Conservation (phyloP, 2,329 filamentous ascomycete species). For the Arthroderma sp. region DNA sequence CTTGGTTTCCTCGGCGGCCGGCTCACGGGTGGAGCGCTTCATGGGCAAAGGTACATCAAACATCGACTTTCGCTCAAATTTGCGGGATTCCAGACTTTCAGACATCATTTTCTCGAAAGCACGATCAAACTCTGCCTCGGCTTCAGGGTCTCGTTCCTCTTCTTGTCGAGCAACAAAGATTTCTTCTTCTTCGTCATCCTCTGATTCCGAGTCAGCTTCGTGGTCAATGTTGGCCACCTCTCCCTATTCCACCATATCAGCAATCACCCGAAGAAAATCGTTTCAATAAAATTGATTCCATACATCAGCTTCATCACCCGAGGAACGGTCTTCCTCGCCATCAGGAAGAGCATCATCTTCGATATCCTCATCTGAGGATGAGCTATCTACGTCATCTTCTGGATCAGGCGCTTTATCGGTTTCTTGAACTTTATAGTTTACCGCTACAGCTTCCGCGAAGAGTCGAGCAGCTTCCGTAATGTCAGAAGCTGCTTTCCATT, state of each 20-base stretch:
- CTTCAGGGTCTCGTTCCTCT: constrained; percentile 81
- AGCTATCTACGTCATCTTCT: constrained; percentile 58
- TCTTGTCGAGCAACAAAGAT: constrained; percentile 87
- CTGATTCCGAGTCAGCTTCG: constrained; percentile 38
- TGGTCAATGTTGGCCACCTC: constrained; percentile 34
- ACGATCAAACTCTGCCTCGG: constrained; percentile 92
- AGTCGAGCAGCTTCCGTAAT: constrained; percentile 69
- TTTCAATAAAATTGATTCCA: constrained; percentile 3
- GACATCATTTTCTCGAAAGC: constrained; percentile 98
- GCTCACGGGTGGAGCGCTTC: constrained; percentile 53
- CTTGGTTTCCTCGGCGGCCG: constrained; percentile 25
- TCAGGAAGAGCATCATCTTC: constrained; percentile 47
- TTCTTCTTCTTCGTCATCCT: constrained; percentile 68
- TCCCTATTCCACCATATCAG: constrained; percentile 8
- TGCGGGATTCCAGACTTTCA: constrained; percentile 87
- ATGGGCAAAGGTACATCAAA: constrained; percentile 98
- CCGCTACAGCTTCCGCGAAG: constrained; percentile 76
- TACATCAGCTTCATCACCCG: constrained; percentile 37
- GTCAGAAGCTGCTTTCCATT: constrained; percentile 78
- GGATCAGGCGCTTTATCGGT: constrained; percentile 55
- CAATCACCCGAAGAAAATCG: background rate
- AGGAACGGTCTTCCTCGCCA: constrained; percentile 41
- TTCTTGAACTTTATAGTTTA: constrained; percentile 73
- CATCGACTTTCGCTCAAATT: constrained; percentile 84
- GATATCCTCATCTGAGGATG: constrained; percentile 64